Evolutionary conservation across 2,329 filamentous ascomycete species (phyloP), one percentile per base, ranked within the genome.

Genomic region (Akanthomyces lecanii): DNA sequence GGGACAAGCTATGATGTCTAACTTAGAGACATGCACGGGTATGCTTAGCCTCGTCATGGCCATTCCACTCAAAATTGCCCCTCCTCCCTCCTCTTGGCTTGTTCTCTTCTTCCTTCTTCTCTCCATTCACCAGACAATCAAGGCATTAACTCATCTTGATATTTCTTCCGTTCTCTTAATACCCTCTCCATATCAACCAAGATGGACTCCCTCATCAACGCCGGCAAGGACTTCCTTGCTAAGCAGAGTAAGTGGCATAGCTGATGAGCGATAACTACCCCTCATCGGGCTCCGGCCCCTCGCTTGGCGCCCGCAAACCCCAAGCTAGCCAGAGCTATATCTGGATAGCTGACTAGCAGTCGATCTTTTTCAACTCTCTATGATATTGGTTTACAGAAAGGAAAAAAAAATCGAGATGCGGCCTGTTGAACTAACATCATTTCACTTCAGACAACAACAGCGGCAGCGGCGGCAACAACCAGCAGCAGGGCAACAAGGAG

Each of bases 161-260:
- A 30, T 18, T 55, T 40, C 1, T 11, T 52, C 23, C 21, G 52
- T 14, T 45, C 38, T 23, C 47, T 36, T 36, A 16, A 52, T 42
- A 52, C 40, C 36, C 36, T 47, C 23, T 44, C 3, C 23, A 33
- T 42, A 50, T 12, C 4, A 54, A 2, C 14, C 47, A 65, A 23
- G 56, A 78, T 78, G 77, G 75, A 78, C 48, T 75, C 73, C 62
- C 63, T 78, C 64, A 64, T 78, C 66, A 74, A 66, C 68, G 71
- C 70, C 23, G 76, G 74, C 61, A 76, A 75, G 68, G 73, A 76
- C 45, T 75, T 72, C 28, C 73, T 78, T 62, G 40, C 47, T 21
- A 60, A 63, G 33, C 33, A 36, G 50, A 59, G 62, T 63, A 63
- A 59, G 62, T 60, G 21, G 18, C 25, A 18, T 10, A 42, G 23